Percentiles rank a stretch among this genome's conserved stretches.
phyloP scores from a whole-genome alignment of 495 filamentous ascomycete genomes.

The Daldinia concentrica region DNA sequence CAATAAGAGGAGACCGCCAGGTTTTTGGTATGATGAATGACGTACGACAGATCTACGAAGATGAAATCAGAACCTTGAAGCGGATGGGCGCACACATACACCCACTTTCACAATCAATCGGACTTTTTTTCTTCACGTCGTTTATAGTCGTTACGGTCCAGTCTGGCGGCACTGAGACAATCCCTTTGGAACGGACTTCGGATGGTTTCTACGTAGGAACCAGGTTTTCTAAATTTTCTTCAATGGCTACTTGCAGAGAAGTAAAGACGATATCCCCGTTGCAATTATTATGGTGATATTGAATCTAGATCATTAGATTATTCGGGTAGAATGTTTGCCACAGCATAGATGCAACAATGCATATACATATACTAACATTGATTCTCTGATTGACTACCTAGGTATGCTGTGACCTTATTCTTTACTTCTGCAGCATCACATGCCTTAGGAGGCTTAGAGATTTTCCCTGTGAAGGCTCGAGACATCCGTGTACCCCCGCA shows the following conservation, averaged over 20 bases:
- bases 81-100: slow-evolving; percentile 1
- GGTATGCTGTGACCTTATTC: slow-evolving; percentile 23
- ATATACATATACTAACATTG: neutral
- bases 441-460: neutral
- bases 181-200: slow-evolving; percentile 1
- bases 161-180: slow-evolving; percentile 5
- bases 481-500: slow-evolving; percentile 16
- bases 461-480: slow-evolving; percentile 1
- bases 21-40: slow-evolving; percentile 17
- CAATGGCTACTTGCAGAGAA: slow-evolving; percentile 1
- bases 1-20: neutral
- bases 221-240: neutral
- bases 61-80: neutral
- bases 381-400: slow-evolving; percentile 14
- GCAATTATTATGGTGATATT: neutral
- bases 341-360: slow-evolving; percentile 9
- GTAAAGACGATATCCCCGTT: neutral
- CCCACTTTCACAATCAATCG: slow-evolving; percentile 2
- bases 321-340: neutral
- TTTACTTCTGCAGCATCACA: slow-evolving; percentile 15
- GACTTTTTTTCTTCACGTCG: neutral
- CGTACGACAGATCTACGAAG: slow-evolving; percentile 2
- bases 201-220: slow-evolving; percentile 9
- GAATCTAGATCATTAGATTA: neutral
- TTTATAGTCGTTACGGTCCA: slow-evolving; percentile 6